Evolutionary conservation across 345 rosid genomes (phyloP).

Genomic region (Mercurialis annua): DNA sequence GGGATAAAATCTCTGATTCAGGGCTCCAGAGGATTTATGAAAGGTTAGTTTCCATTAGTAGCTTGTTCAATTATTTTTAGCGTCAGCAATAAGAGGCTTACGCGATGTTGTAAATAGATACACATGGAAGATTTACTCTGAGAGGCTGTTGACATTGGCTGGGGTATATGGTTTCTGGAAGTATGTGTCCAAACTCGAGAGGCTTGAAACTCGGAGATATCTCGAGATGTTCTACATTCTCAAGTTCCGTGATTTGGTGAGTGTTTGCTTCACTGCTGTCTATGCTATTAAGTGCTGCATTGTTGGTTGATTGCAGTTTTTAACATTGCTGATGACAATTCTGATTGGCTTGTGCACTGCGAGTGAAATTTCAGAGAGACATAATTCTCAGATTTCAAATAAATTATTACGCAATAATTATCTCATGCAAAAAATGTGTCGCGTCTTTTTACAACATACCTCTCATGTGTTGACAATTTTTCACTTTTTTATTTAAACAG

Average conservation of each 20-base stretch:
- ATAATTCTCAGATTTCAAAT: background rate
- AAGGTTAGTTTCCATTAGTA: conserved; percentile 36
- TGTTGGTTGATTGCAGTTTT: background rate
- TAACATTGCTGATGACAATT: background rate
- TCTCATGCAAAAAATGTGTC: too few species aligned
- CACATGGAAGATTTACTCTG: conserved; percentile 96
- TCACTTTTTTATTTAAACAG: too few species aligned
- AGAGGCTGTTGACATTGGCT: conserved; percentile 85
- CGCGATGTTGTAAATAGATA: conserved; percentile 44
- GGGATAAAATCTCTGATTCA: conserved; percentile 72
- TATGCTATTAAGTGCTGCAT: background rate
- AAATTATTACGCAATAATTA: too few species aligned
- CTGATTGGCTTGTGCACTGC: background rate
- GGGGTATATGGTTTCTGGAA: conserved; percentile 98
- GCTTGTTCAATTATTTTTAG: background rate
- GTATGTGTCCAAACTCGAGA: conserved; percentile 80
- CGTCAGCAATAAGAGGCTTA: conserved; percentile 10
- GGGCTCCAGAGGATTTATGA: conserved; percentile 83
- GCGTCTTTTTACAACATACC: too few species aligned
- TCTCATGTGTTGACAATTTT: too few species aligned
- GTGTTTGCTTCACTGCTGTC: conserved; percentile 5
- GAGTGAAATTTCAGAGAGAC: background rate
- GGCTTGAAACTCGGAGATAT: conserved; percentile 87
- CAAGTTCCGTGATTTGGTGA: conserved; percentile 84
- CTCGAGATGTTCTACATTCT: conserved; percentile 99